Percentiles rank a stretch among this genome's conserved stretches.
phyloP scores from a whole-genome alignment of 2,329 filamentous ascomycete species.

The Colletotrichum filicis region DNA sequence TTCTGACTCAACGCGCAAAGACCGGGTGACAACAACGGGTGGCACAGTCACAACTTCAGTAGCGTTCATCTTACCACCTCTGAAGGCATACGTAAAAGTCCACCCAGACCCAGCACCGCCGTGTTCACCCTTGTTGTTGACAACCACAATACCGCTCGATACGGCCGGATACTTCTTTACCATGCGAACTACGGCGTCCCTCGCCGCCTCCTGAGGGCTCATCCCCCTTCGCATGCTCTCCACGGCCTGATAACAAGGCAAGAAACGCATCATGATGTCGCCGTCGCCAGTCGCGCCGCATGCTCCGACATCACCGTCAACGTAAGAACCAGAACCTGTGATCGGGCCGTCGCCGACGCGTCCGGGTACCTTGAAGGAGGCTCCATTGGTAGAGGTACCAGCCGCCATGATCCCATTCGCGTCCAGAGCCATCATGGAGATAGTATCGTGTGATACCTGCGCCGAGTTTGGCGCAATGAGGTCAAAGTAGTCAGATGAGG shows the following conservation, averaged over 20 bases:
- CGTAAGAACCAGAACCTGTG: slow-evolving; percentile 64
- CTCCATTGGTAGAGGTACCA: slow-evolving; percentile 67
- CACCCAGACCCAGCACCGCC: slow-evolving; percentile 64
- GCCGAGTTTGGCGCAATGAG: slow-evolving; percentile 34
- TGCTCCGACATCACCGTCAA: slow-evolving; percentile 62
- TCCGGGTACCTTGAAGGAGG: slow-evolving; percentile 63
- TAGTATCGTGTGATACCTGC: slow-evolving; percentile 60
- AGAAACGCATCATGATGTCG: slow-evolving; percentile 67
- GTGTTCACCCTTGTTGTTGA: slow-evolving; percentile 59
- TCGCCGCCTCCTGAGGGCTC: slow-evolving; percentile 58
- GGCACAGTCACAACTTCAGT: slow-evolving; percentile 56
- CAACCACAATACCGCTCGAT: slow-evolving; percentile 61
- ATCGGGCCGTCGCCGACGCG: slow-evolving; percentile 67
- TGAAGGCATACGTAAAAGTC: slow-evolving; percentile 64
- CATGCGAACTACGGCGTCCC: slow-evolving; percentile 63
- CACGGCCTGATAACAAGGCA: slow-evolving; percentile 68
- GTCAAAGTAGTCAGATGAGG: slow-evolving; percentile 33
- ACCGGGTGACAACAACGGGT: slow-evolving; percentile 22
- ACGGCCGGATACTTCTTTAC: slow-evolving; percentile 57
- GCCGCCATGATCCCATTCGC: slow-evolving; percentile 59
- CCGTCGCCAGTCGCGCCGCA: slow-evolving; percentile 68
- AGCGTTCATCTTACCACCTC: slow-evolving; percentile 58
- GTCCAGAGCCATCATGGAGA: slow-evolving; percentile 62
- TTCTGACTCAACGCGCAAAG: not conserved
- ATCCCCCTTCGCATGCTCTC: slow-evolving; percentile 63